phyloP scores from a whole-genome alignment of 768 basidiomycete genomes.

The Russula foetens region DNA sequence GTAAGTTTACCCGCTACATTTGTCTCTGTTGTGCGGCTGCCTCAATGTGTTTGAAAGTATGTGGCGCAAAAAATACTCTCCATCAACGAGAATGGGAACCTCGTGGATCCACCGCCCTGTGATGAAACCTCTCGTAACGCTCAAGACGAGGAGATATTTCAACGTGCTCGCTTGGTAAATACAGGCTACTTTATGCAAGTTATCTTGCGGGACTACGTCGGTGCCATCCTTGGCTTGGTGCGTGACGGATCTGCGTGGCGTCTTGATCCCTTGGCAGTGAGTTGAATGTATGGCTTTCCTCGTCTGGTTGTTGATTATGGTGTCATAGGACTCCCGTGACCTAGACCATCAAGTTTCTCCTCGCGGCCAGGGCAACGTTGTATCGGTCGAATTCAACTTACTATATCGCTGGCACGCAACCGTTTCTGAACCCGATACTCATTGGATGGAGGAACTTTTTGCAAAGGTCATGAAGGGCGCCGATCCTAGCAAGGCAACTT shows the following conservation, averaged over 20 bases:
- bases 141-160: constrained; percentile 76
- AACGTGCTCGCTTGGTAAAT: constrained; percentile 65
- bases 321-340: constrained; percentile 41
- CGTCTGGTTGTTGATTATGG: neutral
- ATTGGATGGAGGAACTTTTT: constrained; percentile 8
- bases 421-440: constrained; percentile 2
- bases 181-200: constrained; percentile 64
- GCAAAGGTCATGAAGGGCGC: neutral
- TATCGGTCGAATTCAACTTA: constrained; percentile 68
- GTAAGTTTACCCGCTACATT: constrained; percentile 29
- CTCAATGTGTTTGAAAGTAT: constrained; percentile 36
- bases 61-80: constrained; percentile 57
- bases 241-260: constrained; percentile 59
- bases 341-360: constrained; percentile 43
- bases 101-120: constrained; percentile 22
- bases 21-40: neutral
- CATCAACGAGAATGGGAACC: constrained; percentile 59
- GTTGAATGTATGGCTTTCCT: neutral
- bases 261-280: constrained; percentile 56
- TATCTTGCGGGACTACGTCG: constrained; percentile 66
- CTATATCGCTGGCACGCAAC: constrained; percentile 32
- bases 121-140: constrained; percentile 21
- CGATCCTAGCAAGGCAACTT: constrained; percentile 6
- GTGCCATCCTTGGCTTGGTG: constrained; percentile 62
- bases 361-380: constrained; percentile 66